Conservation (phyloP, 2,329 filamentous ascomycete genomes). For the Elsinoe fawcettii region DNA sequence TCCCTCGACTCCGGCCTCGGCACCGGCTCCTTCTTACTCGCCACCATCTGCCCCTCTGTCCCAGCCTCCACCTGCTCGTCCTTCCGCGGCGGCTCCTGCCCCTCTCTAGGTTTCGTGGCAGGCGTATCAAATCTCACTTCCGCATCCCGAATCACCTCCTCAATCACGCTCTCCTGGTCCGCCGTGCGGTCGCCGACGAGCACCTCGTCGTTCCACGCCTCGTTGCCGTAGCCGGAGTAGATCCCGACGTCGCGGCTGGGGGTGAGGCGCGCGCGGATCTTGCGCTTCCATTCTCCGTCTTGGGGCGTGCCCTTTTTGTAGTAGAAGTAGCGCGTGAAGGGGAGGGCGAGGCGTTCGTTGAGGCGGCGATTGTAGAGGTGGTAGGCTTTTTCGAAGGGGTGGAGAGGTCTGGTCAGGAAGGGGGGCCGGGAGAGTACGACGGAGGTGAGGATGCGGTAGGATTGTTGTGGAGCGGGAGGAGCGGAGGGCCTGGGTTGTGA, state of each 20-base stretch:
- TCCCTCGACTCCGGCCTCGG: constrained; percentile 61
- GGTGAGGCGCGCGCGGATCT: constrained; percentile 67
- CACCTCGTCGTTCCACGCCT: constrained; percentile 88
- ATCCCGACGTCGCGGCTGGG: constrained; percentile 76
- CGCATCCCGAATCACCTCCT: constrained; percentile 67
- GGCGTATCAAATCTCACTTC: constrained; percentile 48
- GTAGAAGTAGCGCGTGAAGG: constrained; percentile 88
- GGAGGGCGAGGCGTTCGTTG: constrained; percentile 81
- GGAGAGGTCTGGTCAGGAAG: constrained; percentile 72
- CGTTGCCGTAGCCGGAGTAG: constrained; percentile 66
- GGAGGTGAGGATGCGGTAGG: constrained; percentile 49
- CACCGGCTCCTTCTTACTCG: constrained; percentile 33
- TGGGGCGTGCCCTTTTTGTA: constrained; percentile 83
- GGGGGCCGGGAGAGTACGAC: constrained; percentile 84
- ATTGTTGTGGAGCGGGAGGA: constrained; percentile 39
- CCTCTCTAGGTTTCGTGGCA: constrained; percentile 36
- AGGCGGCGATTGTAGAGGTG: constrained; percentile 96
- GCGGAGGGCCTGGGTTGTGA: constrained; percentile 33
- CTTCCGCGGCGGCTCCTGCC: constrained; percentile 21
- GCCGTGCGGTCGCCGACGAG: constrained; percentile 64
- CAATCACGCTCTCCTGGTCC: constrained; percentile 55
- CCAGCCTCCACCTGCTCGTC: constrained; percentile 3
- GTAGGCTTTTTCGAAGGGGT: constrained; percentile 83
- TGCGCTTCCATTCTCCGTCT: constrained; percentile 83
- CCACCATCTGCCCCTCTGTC: not conserved